phyloP scores from a whole-genome alignment of 2,329 filamentous ascomycete genomes.

The Ascomycota sp. region DNA sequence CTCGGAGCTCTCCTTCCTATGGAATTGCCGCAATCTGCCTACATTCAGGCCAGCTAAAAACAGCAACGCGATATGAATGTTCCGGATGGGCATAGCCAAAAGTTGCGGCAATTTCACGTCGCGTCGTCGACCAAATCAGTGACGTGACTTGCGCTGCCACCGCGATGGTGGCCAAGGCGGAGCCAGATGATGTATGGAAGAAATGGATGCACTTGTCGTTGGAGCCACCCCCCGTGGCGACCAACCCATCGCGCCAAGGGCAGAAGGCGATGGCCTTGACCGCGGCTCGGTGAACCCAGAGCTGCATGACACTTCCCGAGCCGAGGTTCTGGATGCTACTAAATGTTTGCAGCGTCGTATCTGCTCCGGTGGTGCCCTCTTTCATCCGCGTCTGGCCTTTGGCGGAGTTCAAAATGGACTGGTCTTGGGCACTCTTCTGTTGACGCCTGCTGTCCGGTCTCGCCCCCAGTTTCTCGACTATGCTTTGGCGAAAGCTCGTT shows the following conservation, averaged over 20 bases:
- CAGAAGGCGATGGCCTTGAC: slow-evolving; percentile 96
- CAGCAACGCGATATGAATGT: slow-evolving; percentile 68
- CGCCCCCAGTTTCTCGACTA: neutral
- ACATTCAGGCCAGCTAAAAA: slow-evolving; percentile 89
- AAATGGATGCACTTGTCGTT: slow-evolving; percentile 95
- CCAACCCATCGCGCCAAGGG: slow-evolving; percentile 68
- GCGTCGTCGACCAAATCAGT: slow-evolving; percentile 68
- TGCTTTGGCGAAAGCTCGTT: neutral
- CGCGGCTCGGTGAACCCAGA: slow-evolving; percentile 61
- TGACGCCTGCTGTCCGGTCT: neutral
- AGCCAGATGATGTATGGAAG: slow-evolving; percentile 67
- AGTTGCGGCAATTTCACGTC: slow-evolving; percentile 73
- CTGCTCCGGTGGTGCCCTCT: slow-evolving; percentile 7
- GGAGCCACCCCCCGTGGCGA: slow-evolving; percentile 80
- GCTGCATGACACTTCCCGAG: slow-evolving; percentile 39
- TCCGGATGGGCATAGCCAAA: slow-evolving; percentile 87
- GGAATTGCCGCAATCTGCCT: slow-evolving; percentile 65
- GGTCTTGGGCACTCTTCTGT: neutral
- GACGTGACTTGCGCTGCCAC: slow-evolving; percentile 86
- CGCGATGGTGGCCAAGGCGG: slow-evolving; percentile 69
- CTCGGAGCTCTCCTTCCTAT: slow-evolving; percentile 58
- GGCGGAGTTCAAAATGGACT: neutral
- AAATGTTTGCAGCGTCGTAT: slow-evolving; percentile 8
- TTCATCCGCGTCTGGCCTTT: neutral
- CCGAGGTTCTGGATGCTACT: slow-evolving; percentile 25